These are phyloP conservation scores for Hypomontagnella monticulosa DNA, from an alignment of 495 filamentous ascomycete genomes.

Conservation along the genomic window DNA sequence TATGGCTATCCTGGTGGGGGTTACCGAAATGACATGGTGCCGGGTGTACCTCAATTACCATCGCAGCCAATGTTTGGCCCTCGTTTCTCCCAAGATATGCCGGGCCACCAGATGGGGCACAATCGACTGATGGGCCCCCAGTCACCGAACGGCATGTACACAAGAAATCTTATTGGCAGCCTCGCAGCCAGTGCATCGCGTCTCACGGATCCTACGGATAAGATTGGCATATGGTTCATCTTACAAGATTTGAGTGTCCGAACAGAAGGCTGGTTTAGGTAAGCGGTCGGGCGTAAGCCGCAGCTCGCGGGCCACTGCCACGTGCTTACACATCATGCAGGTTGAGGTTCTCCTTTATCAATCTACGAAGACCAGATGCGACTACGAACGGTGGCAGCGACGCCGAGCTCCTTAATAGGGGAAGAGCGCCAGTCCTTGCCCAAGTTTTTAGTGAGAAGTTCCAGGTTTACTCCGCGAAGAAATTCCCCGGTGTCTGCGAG, in stretches of 20 bases:
- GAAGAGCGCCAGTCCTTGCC: slow-evolving; percentile 84
- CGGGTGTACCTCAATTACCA: slow-evolving; percentile 44
- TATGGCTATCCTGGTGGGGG: slow-evolving; percentile 45
- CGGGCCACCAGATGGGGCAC: slow-evolving; percentile 46
- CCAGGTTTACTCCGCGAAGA: slow-evolving; percentile 95
- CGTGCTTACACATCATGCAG: slow-evolving; percentile 40
- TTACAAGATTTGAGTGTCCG: slow-evolving; percentile 94
- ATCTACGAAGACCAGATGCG: slow-evolving; percentile 68
- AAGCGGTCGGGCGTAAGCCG: slow-evolving; percentile 41
- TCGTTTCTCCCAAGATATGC: slow-evolving; percentile 47
- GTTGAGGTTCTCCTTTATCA: slow-evolving; percentile 75
- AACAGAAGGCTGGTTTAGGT: slow-evolving; percentile 92
- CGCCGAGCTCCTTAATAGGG: slow-evolving; percentile 69
- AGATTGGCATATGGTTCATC: slow-evolving; percentile 96
- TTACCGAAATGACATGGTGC: slow-evolving; percentile 43
- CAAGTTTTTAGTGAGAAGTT: slow-evolving; percentile 89
- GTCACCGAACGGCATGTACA: slow-evolving; percentile 85
- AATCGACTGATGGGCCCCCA: slow-evolving; percentile 52
- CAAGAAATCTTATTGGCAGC: slow-evolving; percentile 93
- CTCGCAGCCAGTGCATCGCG: slow-evolving; percentile 90
- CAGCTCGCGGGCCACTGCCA: background rate
- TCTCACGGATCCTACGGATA: slow-evolving; percentile 81
- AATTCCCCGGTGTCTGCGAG: slow-evolving; percentile 97
- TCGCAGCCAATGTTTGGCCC: slow-evolving; percentile 47
- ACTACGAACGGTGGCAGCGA: slow-evolving; percentile 47